Evolutionary conservation across 208 protist species (phyloP).

Genomic region (Leishmania tarentolae): DNA sequence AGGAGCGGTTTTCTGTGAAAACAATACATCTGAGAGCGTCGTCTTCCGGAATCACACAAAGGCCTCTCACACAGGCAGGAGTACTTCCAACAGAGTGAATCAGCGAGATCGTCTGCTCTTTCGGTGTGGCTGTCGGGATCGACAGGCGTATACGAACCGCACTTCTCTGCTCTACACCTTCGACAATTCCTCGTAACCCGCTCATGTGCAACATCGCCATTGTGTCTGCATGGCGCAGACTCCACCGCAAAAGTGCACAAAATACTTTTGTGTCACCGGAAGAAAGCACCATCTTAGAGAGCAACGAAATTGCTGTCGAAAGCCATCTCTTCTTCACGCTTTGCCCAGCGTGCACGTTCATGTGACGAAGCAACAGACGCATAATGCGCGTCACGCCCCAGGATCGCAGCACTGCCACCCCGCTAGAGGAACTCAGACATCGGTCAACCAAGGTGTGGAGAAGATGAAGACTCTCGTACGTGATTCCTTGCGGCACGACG

Average conservation of each 20-base stretch:
- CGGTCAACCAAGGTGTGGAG: conserved; percentile 66
- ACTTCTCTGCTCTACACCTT: conserved; percentile 40
- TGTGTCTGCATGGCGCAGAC: conserved; percentile 32
- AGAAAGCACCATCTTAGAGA: conserved; percentile 68
- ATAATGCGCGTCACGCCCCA: conserved; percentile 77
- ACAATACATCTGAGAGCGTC: conserved; percentile 32
- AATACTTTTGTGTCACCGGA: conserved; percentile 56
- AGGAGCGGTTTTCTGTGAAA: conserved; percentile 39
- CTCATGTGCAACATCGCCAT: conserved; percentile 28
- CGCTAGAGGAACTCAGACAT: conserved; percentile 39
- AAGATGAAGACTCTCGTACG: conserved; percentile 42
- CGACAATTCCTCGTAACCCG: conserved; percentile 39
- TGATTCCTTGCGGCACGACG: conserved; percentile 36
- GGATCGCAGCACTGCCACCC: conserved; percentile 40
- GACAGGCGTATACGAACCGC: conserved; percentile 48
- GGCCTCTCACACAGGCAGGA: conserved; percentile 26
- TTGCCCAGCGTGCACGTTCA: conserved; percentile 33
- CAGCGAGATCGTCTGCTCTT: conserved; percentile 51
- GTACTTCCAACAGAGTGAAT: conserved; percentile 34
- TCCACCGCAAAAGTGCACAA: conserved; percentile 62
- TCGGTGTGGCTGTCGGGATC: conserved; percentile 40
- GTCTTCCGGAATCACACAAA: conserved; percentile 33
- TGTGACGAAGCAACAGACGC: conserved; percentile 51
- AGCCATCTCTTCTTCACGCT: conserved; percentile 45
- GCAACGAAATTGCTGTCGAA: conserved; percentile 37